Evolutionary conservation across 495 filamentous ascomycete species (phyloP).

Genomic region (Talaromyces nanjingensis): DNA sequence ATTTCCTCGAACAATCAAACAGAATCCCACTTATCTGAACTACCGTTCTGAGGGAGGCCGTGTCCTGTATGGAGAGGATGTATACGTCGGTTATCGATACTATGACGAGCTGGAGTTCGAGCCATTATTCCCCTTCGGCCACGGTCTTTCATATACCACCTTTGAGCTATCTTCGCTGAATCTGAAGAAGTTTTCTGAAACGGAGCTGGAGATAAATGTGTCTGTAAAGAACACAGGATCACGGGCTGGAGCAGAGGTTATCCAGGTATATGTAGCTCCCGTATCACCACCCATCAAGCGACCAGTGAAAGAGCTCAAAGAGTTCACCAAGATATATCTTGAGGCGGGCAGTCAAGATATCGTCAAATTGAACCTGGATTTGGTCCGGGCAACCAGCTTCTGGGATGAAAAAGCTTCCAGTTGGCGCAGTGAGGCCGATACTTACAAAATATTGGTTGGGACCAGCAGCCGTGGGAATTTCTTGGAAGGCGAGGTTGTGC

Average conservation of each 20-base stretch:
- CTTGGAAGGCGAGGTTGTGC: constrained; percentile 8
- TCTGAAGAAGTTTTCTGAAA: constrained; percentile 25
- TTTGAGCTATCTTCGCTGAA: constrained; percentile 64
- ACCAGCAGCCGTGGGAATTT: constrained; percentile 9
- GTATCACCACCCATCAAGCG: constrained; percentile 43
- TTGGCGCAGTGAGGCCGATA: background rate
- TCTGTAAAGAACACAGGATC: constrained; percentile 62
- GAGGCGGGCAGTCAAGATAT: constrained; percentile 61
- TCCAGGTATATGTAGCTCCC: constrained; percentile 65
- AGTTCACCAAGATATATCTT: constrained; percentile 70
- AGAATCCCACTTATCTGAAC: constrained; percentile 71
- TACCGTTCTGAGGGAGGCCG: constrained; percentile 70
- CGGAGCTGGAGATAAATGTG: constrained; percentile 41
- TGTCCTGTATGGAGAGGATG: constrained; percentile 70
- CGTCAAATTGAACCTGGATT: constrained; percentile 59
- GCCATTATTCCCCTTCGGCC: constrained; percentile 72
- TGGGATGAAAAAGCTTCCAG: constrained; percentile 52
- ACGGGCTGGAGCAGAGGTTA: constrained; percentile 58
- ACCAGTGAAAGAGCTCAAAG: constrained; percentile 71
- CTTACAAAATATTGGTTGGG: background rate
- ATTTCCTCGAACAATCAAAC: constrained; percentile 59
- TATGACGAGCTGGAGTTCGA: constrained; percentile 62
- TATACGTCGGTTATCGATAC: constrained; percentile 78
- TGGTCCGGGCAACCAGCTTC: constrained; percentile 70
- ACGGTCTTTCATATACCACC: constrained; percentile 75